A percentile compares a stretch with the other conserved stretches of the same genome.
phyloP scores from a whole-genome alignment of 2,329 filamentous ascomycete species.

The Mycosphaerella arachidis region DNA sequence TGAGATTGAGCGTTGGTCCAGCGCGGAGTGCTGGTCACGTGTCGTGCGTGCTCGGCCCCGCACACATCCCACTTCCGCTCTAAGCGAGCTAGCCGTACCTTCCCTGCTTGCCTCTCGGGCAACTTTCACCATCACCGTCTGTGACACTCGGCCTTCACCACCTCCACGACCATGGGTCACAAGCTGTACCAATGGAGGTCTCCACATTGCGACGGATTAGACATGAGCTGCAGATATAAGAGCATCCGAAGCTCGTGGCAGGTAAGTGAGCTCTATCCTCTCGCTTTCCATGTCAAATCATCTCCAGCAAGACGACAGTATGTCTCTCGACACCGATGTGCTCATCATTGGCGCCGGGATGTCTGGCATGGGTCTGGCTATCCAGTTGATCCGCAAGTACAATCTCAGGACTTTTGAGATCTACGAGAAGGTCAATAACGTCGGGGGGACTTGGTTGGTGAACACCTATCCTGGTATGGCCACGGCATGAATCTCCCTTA shows the following conservation, averaged over 20 bases:
- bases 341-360: slow-evolving; percentile 50
- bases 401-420: slow-evolving; percentile 39
- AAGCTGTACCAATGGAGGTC: neutral
- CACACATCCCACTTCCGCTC: too few relatives aligned
- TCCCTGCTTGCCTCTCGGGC: too few relatives aligned
- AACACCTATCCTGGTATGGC: slow-evolving; percentile 16
- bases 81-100: too few relatives aligned
- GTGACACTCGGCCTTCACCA: neutral
- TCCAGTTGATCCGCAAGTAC: slow-evolving; percentile 42
- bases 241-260: neutral
- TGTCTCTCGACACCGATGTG: slow-evolving; percentile 43
- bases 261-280: neutral
- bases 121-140: too few relatives aligned
- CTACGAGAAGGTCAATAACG: slow-evolving; percentile 40
- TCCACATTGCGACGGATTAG: neutral
- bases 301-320: slow-evolving; percentile 1
- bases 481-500: too few relatives aligned
- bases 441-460: slow-evolving; percentile 36
- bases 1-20: neutral
- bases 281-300: neutral
- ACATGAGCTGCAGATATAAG: neutral
- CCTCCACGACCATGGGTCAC: neutral
- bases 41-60: too few relatives aligned
- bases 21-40: too few relatives aligned
- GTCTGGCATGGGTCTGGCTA: slow-evolving; percentile 44